Evolutionary conservation across 2,329 filamentous ascomycete species (phyloP).

Genomic region (Calonectria leucothoes): DNA sequence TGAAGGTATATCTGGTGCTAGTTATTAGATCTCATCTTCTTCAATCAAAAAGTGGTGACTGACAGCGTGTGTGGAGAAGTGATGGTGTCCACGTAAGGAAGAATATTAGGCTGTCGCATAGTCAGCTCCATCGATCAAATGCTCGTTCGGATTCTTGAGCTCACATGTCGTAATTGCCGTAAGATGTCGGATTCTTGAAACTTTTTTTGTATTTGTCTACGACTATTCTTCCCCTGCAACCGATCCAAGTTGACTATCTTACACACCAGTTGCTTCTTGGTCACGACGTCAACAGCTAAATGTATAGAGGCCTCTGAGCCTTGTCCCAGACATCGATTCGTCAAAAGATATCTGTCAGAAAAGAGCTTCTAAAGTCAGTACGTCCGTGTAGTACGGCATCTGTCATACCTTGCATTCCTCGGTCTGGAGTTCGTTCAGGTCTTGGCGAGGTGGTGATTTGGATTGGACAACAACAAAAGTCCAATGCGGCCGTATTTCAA

Average conservation of each 20-base stretch:
- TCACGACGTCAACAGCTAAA: constrained; percentile 58
- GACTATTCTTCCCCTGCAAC: constrained; percentile 38
- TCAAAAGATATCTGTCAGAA: constrained; percentile 47
- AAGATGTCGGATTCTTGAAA: constrained; percentile 65
- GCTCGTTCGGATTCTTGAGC: constrained; percentile 30
- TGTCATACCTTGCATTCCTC: constrained; percentile 47
- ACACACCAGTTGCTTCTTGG: constrained; percentile 73
- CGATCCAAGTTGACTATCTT: constrained; percentile 69
- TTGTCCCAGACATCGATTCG: constrained; percentile 50
- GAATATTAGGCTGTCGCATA: constrained; percentile 62
- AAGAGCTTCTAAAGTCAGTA: constrained; percentile 44
- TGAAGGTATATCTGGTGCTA: constrained; percentile 62
- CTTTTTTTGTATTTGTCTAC: constrained; percentile 50
- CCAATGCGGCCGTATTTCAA: constrained; percentile 55
- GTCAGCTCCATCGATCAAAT: constrained; percentile 23
- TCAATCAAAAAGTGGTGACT: constrained; percentile 22
- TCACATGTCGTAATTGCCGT: constrained; percentile 64
- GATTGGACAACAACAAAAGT: constrained; percentile 49
- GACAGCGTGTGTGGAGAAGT: constrained; percentile 60
- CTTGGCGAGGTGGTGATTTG: constrained; percentile 33
- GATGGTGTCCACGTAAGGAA: constrained; percentile 63
- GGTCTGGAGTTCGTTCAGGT: constrained; percentile 45
- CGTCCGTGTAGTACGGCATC: not conserved
- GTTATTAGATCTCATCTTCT: not conserved
- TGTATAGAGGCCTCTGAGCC: constrained; percentile 53